Base-by-base conservation (phyloP, 371 early-diverging fungal genomes). In the Massospora cicadina region DNA sequence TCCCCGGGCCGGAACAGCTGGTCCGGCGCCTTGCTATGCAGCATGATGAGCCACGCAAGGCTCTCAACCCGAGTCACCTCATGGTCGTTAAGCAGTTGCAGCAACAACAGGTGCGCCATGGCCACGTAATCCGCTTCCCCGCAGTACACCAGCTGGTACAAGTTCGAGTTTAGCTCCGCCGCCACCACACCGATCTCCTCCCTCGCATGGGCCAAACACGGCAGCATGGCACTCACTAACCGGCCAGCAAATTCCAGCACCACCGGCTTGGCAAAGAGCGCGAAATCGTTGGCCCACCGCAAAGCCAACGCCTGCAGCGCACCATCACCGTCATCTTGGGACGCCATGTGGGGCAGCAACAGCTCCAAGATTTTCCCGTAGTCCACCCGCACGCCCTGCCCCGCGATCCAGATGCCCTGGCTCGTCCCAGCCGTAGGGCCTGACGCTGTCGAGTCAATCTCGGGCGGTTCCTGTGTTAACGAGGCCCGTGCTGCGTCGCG, bases 1-100 rank as follows among this genome's bases (percentile, higher is more conserved):
- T 90, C 87, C 63, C 88, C 88, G 0, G 87, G 80, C 26, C 83
- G 77, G 58, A 87, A 73, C 66, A 80, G 83, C 75, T 79, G 78
- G 63, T 78, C 78, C 0, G 95, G 92, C 13, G 88, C 85, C 67
- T 90, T 92, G 62, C 81, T 82, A 68, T 95, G 95, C 32, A 95
- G 73, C 84, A 93, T 88, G 12, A 91, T 68, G 24, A 95, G 72
- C 96, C 96, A 95, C 55, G 90, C 91, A 69, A 95, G 70, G 31
- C 88, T 84, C 0, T 88, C 89, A 7, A 90, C 80, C 28, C 93
- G 77, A 0, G 96, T 90, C 64, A 86, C 86, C 70, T 94, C 94
- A 60, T 87, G 82, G 63, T 85, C 88, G 68, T 91, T 84, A 55
- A 81, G 72, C 64, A 91, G 87, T 66, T 87, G 88, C 33, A 80